Base-by-base conservation (phyloP, 2,329 filamentous ascomycete genomes). In the Pseudogymnoascus destructans region DNA sequence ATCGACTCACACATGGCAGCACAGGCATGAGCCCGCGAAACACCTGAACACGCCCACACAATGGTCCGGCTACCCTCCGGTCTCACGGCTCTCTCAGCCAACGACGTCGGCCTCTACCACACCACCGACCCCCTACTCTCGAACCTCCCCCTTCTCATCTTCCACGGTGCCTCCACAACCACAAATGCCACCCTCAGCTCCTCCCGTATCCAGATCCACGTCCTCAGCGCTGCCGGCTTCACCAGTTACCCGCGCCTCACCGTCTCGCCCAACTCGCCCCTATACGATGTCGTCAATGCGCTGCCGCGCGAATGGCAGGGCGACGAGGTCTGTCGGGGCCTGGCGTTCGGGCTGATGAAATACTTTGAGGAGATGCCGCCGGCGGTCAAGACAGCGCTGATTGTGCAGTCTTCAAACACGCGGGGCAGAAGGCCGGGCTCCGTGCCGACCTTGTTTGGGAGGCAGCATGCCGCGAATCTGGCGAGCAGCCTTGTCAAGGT, bases 261-360 rank as follows among this genome's bases (percentile, higher is more conserved):
- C 61, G 85, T 97, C 64, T 95, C 92, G 21, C 93, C 93, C 46
- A 95, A 87, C 68, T 95, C 92, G 52, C 84, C 89, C 57, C 86
- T 95, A 67, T 97, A 97, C 72, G 81, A 84, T 64, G 92, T 91
- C 58, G 93, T 98, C 70, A 85, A 88, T 69, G 84, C 91, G 70
- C 79, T 98, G 42, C 90, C 93, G 40, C 86, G 90, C 69, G 92
- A 96, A 70, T 90, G 91, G 72, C 93, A 97, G 75, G 92, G 92
- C 67, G 92, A 97, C 70, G 92, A 97, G 72, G 79, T 95, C 63
- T 95, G 87, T 72, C 85, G 93, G 49, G 93, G 86, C 15, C 79
- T 98, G 59, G 93, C 92, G 54, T 95, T 97, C 71, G 90, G 89
- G 59, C 77, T 98, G 64, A 86, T 86, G 75, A 96, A 95, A 71